phyloP scores from a whole-genome alignment of 176 grass and related monocot genomes.

The Rhynchospora tenuis region DNA sequence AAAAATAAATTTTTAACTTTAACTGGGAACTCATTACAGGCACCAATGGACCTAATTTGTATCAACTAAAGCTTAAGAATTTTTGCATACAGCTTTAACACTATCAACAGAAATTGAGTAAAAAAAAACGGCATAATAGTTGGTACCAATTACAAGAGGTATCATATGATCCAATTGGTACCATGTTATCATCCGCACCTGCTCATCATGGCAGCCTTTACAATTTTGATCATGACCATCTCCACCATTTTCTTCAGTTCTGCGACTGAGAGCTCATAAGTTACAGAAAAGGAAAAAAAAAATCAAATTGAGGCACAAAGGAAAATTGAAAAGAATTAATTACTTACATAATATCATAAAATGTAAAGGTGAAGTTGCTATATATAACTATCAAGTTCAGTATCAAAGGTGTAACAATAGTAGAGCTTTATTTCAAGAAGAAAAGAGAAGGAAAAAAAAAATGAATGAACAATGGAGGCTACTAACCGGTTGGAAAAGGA shows the following conservation, averaged over 20 bases:
- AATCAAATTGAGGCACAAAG: neutral
- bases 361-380: neutral
- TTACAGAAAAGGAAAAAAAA: neutral
- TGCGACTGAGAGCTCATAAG: neutral
- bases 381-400: neutral
- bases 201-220: conserved; percentile 10
- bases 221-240: neutral
- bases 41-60: neutral
- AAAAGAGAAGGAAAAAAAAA: neutral
- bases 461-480: neutral
- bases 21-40: neutral
- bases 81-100: neutral
- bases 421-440: too few relatives aligned
- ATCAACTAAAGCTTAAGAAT: neutral
- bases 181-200: neutral
- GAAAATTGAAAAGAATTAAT: neutral
- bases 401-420: too few relatives aligned
- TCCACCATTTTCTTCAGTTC: neutral
- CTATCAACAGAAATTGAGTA: neutral
- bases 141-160: neutral
- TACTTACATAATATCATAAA: neutral
- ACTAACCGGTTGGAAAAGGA: conserved; percentile 43
- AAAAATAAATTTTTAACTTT: neutral
- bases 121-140: neutral
- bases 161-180: neutral